Base-by-base conservation (phyloP, 2,329 filamentous ascomycete genomes). In the Monilinia fructigena region DNA sequence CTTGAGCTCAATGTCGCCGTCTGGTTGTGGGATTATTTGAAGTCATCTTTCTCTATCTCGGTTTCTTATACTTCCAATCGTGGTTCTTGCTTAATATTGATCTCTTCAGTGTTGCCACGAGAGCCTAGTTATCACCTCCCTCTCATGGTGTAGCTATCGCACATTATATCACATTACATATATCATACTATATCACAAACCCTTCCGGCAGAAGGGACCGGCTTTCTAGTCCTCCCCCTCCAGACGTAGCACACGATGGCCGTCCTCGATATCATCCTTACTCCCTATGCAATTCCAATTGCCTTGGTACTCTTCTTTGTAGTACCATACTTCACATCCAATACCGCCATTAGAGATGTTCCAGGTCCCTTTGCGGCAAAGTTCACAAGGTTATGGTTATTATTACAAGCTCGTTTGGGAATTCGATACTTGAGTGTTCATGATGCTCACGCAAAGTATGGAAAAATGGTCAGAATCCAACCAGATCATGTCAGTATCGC, bases 401-500 rank as follows among this genome's bases (percentile, higher is more conserved):
- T 97, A 60, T 79, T 81, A 11, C 83, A 87, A 16, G 81, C 80
- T 63, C 86, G 93, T 1, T 81, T 84, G 4, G 92, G 92, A 2
- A 81, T 82, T 58, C 82, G 89, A 12, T 92, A 85, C 74, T 71
- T 79, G 38, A 80, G 82, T 2, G 87, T 96, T n/a, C 83, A 96
- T 73, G 78, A 87, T 47, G 81, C 86, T 10, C 93, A 97, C 78
- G 85, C 89, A 80, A 89, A 87, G 74, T 72, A 73, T 69, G 93
- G 93, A 4, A 88, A 87, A n/a, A 78, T 97, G 1, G 88, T 97
- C 28, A 85, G 93, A 47, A 89, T 97, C 70, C 89, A 92, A 74
- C 93, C 93, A 0, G 86, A 93, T 73, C 93, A 97, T 73, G 83
- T 96, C 72, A 93, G 89, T 66, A 81, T 97, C 65, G 91, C 89